phyloP scores from a whole-genome alignment of 1,284 basidiomycete species.

The Heliocybe sulcata region DNA sequence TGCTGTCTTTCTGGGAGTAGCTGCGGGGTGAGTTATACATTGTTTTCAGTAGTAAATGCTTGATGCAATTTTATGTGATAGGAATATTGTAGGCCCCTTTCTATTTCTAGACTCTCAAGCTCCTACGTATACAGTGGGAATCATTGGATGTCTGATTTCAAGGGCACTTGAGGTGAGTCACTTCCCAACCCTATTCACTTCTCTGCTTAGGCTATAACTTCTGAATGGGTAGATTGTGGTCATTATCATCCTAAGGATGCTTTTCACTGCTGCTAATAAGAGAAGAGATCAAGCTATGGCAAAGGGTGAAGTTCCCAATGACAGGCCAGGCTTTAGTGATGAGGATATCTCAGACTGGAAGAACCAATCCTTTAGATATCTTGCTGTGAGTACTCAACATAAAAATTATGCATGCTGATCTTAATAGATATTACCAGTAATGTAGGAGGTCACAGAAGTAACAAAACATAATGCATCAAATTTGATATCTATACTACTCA shows the following conservation, averaged over 20 bases:
- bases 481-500: no score
- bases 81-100: constrained; percentile 34
- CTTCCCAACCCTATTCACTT: background rate
- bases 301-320: constrained; percentile 8
- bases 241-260: constrained; percentile 28
- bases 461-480: no score
- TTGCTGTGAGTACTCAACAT: background rate
- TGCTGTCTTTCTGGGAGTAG: constrained; percentile 10
- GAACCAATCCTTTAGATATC: background rate
- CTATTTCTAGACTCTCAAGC: constrained; percentile 29
- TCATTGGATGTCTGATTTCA: constrained; percentile 30
- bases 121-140: constrained; percentile 30
- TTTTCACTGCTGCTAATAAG: constrained; percentile 29
- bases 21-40: constrained; percentile 21
- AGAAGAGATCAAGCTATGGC: constrained; percentile 23
- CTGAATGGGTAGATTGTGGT: constrained; percentile 18
- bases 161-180: constrained; percentile 12
- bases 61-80: constrained; percentile 4
- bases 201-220: constrained; percentile 8
- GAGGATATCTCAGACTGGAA: background rate
- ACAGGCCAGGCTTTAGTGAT: background rate
- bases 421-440: no score
- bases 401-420: no score
- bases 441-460: no score
- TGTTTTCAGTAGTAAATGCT: background rate